Evolutionary conservation across 768 basidiomycete species (phyloP).

Genomic region (Cyathus striatus): DNA sequence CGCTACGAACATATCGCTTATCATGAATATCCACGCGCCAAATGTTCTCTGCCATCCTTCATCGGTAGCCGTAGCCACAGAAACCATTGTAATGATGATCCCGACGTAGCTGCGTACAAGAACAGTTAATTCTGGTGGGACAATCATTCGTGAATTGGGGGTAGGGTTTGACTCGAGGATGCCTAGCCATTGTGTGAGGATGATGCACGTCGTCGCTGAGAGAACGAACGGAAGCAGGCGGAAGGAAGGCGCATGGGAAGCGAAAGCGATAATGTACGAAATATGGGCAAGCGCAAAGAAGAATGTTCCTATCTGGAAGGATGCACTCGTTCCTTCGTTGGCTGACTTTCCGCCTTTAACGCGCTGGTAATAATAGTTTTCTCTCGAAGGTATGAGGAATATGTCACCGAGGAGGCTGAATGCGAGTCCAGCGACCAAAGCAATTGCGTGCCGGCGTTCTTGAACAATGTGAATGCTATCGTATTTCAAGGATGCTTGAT

Average conservation of each 20-base stretch:
- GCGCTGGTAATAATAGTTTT: conserved; percentile 9
- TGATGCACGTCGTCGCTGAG: conserved; percentile 8
- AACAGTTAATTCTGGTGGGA: conserved; percentile 10
- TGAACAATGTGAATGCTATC: no score
- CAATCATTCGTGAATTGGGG: conserved; percentile 8
- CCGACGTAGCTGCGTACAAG: conserved; percentile 12
- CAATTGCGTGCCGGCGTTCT: conserved; percentile 9
- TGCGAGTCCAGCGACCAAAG: conserved; percentile 12
- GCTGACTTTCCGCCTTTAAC: neutral
- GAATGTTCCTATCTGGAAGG: conserved; percentile 15
- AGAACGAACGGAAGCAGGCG: conserved; percentile 8
- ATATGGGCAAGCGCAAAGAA: conserved; percentile 16
- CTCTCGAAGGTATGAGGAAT: conserved; percentile 14
- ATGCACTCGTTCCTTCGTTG: conserved; percentile 10
- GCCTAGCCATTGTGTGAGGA: conserved; percentile 13
- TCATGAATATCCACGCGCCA: conserved; percentile 17
- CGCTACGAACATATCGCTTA: conserved; percentile 19
- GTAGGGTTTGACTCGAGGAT: conserved; percentile 8
- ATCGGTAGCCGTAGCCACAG: conserved; percentile 19
- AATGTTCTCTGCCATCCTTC: conserved; percentile 12
- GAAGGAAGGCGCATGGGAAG: conserved; percentile 3
- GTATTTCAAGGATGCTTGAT: conserved; percentile 3
- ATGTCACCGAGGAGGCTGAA: conserved; percentile 17
- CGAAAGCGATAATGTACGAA: conserved; percentile 11
- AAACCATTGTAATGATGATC: conserved; percentile 17